A percentile compares a stretch with the other conserved stretches of the same genome.
Evolutionary conservation across 331 rosid species (phyloP).

Genomic region (Stylosanthes scabra): DNA sequence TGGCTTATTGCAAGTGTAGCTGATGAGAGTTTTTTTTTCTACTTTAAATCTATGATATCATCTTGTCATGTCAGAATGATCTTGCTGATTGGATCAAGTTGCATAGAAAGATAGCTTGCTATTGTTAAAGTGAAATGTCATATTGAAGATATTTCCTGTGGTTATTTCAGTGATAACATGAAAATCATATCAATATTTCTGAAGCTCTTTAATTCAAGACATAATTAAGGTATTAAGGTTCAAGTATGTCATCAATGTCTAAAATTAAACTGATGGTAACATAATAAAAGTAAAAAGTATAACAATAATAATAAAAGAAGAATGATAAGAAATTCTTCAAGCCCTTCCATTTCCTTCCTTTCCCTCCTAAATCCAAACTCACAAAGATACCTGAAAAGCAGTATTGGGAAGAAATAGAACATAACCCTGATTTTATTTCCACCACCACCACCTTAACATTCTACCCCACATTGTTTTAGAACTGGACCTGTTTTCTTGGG

Average conservation of each 20-base stretch:
- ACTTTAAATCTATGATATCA: too few relatives aligned
- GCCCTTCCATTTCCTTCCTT: too few relatives aligned
- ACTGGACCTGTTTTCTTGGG: constrained; percentile 86
- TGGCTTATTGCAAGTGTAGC: too few relatives aligned
- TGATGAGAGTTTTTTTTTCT: too few relatives aligned
- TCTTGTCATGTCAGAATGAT: too few relatives aligned
- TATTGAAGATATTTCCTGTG: neutral
- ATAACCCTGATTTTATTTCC: neutral
- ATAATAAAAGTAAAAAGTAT: neutral
- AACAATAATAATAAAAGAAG: too few relatives aligned
- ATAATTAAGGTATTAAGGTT: neutral
- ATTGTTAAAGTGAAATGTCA: neutral
- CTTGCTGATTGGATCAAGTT: neutral
- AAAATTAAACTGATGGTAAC: neutral
- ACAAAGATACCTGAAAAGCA: too few relatives aligned
- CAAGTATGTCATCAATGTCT: neutral
- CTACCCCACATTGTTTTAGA: constrained; percentile 90
- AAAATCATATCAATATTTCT: neutral
- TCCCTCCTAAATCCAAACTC: too few relatives aligned
- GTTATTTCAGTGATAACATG: neutral
- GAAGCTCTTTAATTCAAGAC: neutral
- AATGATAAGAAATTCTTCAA: neutral
- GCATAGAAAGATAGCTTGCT: constrained; percentile 2
- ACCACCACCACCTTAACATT: constrained; percentile 53
- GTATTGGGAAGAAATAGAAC: constrained; percentile 19